Percentiles rank a stretch among this genome's conserved stretches.
These are phyloP conservation scores for Microsporum audouinii DNA, from an alignment of 2,329 filamentous ascomycete species.

Conservation along the genomic window DNA sequence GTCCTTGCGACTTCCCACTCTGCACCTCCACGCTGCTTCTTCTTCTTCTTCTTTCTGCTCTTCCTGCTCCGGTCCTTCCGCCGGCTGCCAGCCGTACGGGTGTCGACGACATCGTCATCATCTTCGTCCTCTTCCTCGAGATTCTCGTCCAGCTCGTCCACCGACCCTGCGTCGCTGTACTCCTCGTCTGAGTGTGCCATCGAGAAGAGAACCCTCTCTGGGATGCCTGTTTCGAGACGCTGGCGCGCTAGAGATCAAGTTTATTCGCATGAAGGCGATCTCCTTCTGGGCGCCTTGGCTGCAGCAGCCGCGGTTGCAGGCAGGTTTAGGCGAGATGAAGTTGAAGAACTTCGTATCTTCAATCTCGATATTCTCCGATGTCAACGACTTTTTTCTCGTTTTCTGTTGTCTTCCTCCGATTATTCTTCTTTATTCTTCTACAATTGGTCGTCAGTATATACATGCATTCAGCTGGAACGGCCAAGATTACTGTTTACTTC, in stretches of 20 bases:
- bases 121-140: conserved; percentile 21
- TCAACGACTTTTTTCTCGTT: neutral
- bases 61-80: conserved; percentile 7
- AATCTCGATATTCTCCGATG: too few relatives aligned
- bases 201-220: neutral
- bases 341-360: neutral
- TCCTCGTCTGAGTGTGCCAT: conserved; percentile 43
- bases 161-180: conserved; percentile 40
- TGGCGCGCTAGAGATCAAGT: conserved; percentile 1
- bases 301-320: neutral
- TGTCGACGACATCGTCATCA: conserved; percentile 9
- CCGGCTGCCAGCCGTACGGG: neutral
- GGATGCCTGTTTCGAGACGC: neutral
- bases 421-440: neutral
- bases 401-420: neutral
- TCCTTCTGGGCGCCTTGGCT: conserved; percentile 2
- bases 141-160: conserved; percentile 32
- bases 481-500: neutral
- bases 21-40: conserved; percentile 20
- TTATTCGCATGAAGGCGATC: neutral
- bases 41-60: conserved; percentile 13
- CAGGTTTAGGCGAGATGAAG: conserved; percentile 1
- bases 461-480: neutral
- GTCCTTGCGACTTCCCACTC: conserved; percentile 41
- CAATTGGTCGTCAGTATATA: too few relatives aligned